Conservation (phyloP, 345 rosid genomes). For the Toxicodendron radicans region DNA sequence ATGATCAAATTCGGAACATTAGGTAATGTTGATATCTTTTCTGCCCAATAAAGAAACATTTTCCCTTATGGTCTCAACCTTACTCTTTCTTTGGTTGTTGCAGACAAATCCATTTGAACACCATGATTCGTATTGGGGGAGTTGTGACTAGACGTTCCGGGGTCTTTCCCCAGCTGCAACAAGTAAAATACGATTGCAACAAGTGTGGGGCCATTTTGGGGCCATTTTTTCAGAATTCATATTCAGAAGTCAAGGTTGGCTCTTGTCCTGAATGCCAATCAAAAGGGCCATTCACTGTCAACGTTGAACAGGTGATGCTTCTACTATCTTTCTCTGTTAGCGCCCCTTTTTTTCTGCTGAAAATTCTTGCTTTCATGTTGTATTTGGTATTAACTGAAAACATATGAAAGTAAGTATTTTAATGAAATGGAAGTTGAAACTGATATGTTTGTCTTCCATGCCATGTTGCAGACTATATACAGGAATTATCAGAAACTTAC, state of each 20-base stretch:
- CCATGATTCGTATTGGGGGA: conserved; percentile 98
- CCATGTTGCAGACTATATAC: conserved; percentile 77
- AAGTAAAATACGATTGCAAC: conserved; percentile 96
- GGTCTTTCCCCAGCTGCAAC: conserved; percentile 98
- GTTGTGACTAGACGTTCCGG: conserved; percentile 97
- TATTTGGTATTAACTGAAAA: background rate
- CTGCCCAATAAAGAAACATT: background rate
- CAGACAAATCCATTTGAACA: conserved; percentile 97
- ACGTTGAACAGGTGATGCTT: conserved; percentile 77
- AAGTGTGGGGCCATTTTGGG: conserved; percentile 92
- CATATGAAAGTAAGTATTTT: background rate
- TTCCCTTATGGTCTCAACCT: conserved; percentile 5
- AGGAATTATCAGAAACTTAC: conserved; percentile 97
- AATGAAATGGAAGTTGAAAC: background rate
- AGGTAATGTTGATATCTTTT: conserved; percentile 41
- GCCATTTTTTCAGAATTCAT: conserved; percentile 94
- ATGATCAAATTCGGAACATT: conserved; percentile 93
- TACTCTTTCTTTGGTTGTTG: conserved; percentile 8
- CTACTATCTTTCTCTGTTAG: background rate
- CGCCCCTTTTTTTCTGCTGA: conserved; percentile 5
- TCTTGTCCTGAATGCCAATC: conserved; percentile 99
- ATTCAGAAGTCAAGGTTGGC: conserved; percentile 97
- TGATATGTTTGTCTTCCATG: background rate
- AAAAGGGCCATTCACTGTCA: conserved; percentile 94
- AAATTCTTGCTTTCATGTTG: background rate